Evolutionary conservation across 2,329 filamentous ascomycete genomes (phyloP), one percentile per base, ranked within the genome.

Genomic region (Xylariaceae sp.): DNA sequence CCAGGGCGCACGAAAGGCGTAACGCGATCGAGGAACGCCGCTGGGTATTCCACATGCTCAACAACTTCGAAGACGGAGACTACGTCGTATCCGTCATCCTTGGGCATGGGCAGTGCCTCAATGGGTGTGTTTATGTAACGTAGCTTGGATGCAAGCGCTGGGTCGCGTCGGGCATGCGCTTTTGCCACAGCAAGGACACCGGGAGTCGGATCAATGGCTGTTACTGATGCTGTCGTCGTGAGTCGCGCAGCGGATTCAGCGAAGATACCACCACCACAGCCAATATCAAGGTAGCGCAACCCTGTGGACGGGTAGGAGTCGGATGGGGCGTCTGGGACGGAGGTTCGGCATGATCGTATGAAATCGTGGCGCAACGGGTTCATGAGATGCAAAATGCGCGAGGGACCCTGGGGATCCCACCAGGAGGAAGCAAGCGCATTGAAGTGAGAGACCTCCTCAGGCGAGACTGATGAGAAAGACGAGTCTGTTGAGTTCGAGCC

Each of bases 391-490:
- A 99, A 85, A 60, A 97, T 86, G 45, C 93, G 86, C 3, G 92
- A 97, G 5, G 93, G 88, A 55, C 94, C 94, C 71, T 96, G 87
- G 1, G 93, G 90, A 75, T 97, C 92, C 94, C 94, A 99, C 94
- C 94, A 99, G 69, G 88, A 88, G 65, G 89, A 90, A 65, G 94
- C 94, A 70, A 99, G 90, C 64, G 86, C 86, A 71, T 92, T 92
- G 83, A 99, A 99, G 79, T 99, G 94, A 15, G 89, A 89, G 65
- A 99, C 85, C 78, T 99, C 93, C 66, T 88, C 84, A 56, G 89
- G 83, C 69, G 95, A 95, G 75, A 99, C 90, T 57, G 90, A 92
- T 52, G 88, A 86, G 68, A 77, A 80, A 57, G 73, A 65, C n/a
- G 54, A 65, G 57, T 56, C 56, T 58, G 60, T 30, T 4, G 63